These are phyloP conservation scores for Mercurialis annua DNA, from an alignment of 345 rosid species.

Conservation along the genomic window DNA sequence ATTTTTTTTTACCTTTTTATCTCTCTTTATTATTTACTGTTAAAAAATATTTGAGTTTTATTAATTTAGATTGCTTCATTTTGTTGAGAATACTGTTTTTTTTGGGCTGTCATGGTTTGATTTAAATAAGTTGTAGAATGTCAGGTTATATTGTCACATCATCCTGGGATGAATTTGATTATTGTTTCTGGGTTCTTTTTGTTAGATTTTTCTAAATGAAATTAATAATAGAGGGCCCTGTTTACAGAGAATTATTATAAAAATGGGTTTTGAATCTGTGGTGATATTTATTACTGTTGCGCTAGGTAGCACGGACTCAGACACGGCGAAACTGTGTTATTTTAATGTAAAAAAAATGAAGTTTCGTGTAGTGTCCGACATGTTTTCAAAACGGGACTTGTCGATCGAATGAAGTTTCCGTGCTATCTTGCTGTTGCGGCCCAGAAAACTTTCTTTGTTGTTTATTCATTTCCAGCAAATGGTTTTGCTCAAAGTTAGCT, in stretches of 20 bases:
- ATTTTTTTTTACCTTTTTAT: slow-evolving; percentile 5
- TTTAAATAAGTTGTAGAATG: not conserved
- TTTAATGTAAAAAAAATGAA: no score
- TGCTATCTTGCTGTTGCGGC: no score
- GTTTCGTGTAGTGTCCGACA: no score
- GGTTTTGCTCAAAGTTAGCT: not conserved
- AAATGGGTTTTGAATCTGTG: not conserved
- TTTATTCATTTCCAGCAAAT: slow-evolving; percentile 7
- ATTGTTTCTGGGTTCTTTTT: slow-evolving; percentile 5
- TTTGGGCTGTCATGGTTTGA: not conserved
- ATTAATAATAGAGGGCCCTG: not conserved
- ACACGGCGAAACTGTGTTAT: not conserved
- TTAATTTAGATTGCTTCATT: slow-evolving; percentile 11
- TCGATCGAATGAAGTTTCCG: no score
- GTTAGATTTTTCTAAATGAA: not conserved
- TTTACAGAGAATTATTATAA: not conserved
- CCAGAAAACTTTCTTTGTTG: not conserved
- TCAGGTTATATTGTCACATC: not conserved
- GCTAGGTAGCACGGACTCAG: no score
- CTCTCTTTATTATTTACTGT: no score
- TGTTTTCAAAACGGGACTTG: no score
- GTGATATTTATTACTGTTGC: not conserved
- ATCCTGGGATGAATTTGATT: not conserved
- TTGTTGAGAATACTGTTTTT: not conserved
- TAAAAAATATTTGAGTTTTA: slow-evolving; percentile 6